phyloP scores from a whole-genome alignment of 1,284 basidiomycete genomes.

The Sanghuangporus baumii region DNA sequence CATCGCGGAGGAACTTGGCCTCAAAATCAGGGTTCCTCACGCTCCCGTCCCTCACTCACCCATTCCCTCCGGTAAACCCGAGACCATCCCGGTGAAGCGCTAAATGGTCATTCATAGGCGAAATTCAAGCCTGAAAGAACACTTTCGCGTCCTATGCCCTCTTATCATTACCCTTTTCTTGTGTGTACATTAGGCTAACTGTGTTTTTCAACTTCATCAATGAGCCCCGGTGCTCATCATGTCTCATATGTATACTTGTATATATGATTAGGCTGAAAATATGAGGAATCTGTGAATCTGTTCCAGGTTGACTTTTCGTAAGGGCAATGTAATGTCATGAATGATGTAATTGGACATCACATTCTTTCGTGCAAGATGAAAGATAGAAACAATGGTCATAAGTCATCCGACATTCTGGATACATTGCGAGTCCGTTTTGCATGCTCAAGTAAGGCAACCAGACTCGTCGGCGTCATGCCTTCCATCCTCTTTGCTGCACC shows the following conservation, averaged over 20 bases:
- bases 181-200: neutral
- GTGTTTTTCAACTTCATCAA: neutral
- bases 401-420: neutral
- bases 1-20: slow-evolving; percentile 58
- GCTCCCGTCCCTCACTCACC: slow-evolving; percentile 69
- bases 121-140: neutral
- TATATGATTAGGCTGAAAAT: neutral
- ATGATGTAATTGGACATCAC: too few species aligned
- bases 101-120: neutral
- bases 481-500: slow-evolving; percentile 84
- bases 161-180: neutral
- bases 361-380: neutral
- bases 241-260: neutral
- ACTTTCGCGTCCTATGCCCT: neutral
- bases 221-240: neutral
- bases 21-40: slow-evolving; percentile 57
- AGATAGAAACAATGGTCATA: neutral
- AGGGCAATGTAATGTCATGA: neutral
- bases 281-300: neutral
- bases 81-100: slow-evolving; percentile 32
- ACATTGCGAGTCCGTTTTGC: slow-evolving; percentile 37
- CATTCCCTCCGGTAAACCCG: slow-evolving; percentile 47
- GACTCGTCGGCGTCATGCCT: slow-evolving; percentile 74
- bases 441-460: slow-evolving; percentile 59
- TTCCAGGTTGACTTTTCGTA: neutral